phyloP scores from a whole-genome alignment of 2,329 filamentous ascomycete genomes.

The Penicillium sp. region DNA sequence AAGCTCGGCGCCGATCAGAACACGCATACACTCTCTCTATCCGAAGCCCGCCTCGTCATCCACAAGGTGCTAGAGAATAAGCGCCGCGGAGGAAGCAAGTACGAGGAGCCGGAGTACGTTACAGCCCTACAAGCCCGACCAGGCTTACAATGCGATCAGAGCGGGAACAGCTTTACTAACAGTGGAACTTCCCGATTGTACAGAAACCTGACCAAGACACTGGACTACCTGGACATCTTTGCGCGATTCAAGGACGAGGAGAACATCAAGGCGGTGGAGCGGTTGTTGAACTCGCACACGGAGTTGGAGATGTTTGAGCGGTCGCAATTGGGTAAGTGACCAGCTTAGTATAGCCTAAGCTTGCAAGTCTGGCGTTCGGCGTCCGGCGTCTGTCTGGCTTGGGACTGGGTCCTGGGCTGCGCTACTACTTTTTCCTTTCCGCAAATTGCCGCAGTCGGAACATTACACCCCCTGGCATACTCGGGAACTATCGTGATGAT shows the following conservation, averaged over 20 bases:
- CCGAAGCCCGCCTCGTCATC: constrained; percentile 89
- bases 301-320: constrained; percentile 91
- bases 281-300: constrained; percentile 75
- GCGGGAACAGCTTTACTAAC: constrained; percentile 5
- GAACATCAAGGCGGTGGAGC: constrained; percentile 92
- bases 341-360: neutral
- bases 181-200: neutral
- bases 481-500: constrained; percentile 6
- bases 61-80: constrained; percentile 85
- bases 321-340: constrained; percentile 78
- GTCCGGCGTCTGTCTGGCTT: neutral
- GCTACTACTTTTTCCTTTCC: neutral
- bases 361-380: neutral
- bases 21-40: constrained; percentile 88
- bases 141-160: constrained; percentile 2
- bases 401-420: neutral
- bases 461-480: neutral
- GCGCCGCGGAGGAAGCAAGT: constrained; percentile 77
- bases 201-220: constrained; percentile 79
- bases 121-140: neutral
- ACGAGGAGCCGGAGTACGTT: constrained; percentile 81
- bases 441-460: neutral
- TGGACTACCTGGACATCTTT: constrained; percentile 93
- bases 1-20: constrained; percentile 93
- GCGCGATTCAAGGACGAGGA: constrained; percentile 95